Percentiles rank a stretch among this genome's conserved stretches.
These are phyloP conservation scores for Melampsora larici-populina DNA, from an alignment of 1,284 basidiomycete genomes.

Conservation along the genomic window DNA sequence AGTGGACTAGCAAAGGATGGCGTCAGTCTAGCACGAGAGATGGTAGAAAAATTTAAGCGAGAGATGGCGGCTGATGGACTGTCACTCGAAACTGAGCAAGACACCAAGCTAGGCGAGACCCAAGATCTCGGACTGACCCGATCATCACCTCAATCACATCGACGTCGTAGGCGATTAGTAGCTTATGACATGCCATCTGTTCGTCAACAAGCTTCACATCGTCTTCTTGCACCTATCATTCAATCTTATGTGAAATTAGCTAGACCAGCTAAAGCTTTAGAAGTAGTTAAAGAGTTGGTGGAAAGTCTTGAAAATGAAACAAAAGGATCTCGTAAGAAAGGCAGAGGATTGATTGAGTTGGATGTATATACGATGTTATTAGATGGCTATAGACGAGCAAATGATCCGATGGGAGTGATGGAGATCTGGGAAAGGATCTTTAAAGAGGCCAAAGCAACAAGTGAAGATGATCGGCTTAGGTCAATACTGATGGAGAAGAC, in stretches of 20 bases:
- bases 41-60: slow-evolving; percentile 44
- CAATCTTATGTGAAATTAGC: slow-evolving; percentile 60
- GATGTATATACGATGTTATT: slow-evolving; percentile 67
- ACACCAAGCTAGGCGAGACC: too few relatives aligned
- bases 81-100: background rate
- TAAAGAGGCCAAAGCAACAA: slow-evolving; percentile 56
- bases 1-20: slow-evolving; percentile 45
- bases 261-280: slow-evolving; percentile 62
- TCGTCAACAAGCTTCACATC: slow-evolving; percentile 45
- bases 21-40: slow-evolving; percentile 50
- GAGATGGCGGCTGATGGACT: slow-evolving; percentile 59
- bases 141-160: too few relatives aligned
- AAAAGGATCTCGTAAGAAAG: slow-evolving; percentile 47
- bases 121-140: too few relatives aligned
- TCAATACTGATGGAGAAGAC: slow-evolving; percentile 44
- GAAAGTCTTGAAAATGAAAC: slow-evolving; percentile 41
- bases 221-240: slow-evolving; percentile 66
- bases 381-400: slow-evolving; percentile 67
- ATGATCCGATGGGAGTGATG: slow-evolving; percentile 62
- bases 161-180: too few relatives aligned
- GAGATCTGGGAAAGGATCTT: slow-evolving; percentile 70
- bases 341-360: slow-evolving; percentile 63
- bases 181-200: slow-evolving; percentile 32
- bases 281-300: slow-evolving; percentile 63
- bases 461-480: slow-evolving; percentile 17